phyloP scores from a whole-genome alignment of 73 alveolate species.

The Uronychia setigera region DNA sequence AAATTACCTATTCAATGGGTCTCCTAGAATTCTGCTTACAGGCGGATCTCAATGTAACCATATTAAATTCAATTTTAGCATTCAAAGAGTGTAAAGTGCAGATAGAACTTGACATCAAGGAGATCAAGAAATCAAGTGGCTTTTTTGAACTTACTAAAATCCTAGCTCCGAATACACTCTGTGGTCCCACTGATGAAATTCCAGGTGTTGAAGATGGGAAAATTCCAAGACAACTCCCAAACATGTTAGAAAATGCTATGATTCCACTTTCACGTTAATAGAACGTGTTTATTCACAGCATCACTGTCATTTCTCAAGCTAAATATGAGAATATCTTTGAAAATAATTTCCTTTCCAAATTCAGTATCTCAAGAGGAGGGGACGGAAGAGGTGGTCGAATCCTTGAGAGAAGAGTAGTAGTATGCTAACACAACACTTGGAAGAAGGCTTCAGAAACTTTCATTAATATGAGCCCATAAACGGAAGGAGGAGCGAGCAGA shows the following conservation, averaged over 20 bases:
- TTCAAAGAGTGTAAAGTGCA: neutral
- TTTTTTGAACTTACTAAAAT: neutral
- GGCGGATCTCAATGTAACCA: neutral
- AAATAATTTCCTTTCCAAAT: neutral
- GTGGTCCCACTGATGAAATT: slow-evolving; percentile 26
- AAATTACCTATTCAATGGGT: neutral
- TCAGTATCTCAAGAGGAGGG: neutral
- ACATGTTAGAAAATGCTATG: neutral
- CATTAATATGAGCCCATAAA: slow-evolving; percentile 19
- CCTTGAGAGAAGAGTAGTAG: slow-evolving; percentile 39
- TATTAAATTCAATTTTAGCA: neutral
- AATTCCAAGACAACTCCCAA: slow-evolving; percentile 15
- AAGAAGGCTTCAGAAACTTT: slow-evolving; percentile 17
- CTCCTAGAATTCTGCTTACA: neutral
- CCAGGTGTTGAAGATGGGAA: slow-evolving; percentile 40
- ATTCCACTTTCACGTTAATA: neutral
- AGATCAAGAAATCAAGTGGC: neutral
- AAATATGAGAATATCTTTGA: slow-evolving; percentile 45
- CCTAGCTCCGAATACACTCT: slow-evolving; percentile 28
- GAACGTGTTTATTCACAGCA: slow-evolving; percentile 35
- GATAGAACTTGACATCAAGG: neutral
- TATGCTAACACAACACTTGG: slow-evolving; percentile 42
- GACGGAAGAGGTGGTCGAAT: slow-evolving; percentile 23
- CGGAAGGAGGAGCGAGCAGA: slow-evolving; percentile 18
- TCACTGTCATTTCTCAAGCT: slow-evolving; percentile 12